Evolutionary conservation across 208 protist genomes (phyloP).

Genomic region (Leishmania tarentolae): DNA sequence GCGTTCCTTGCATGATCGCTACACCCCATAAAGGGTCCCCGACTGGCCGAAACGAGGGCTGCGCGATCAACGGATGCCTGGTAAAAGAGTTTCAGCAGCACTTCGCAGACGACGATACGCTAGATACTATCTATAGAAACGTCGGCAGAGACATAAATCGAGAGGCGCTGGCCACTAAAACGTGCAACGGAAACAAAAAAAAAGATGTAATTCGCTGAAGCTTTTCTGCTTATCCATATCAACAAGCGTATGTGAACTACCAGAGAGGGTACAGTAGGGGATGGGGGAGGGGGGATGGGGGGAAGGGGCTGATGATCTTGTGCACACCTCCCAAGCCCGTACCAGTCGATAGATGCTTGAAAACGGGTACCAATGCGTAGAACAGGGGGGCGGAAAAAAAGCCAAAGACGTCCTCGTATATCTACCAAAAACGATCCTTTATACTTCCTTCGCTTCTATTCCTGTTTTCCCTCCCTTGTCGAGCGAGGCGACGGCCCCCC

Average conservation of each 20-base stretch:
- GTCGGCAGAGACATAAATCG: background rate
- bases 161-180: too few species aligned
- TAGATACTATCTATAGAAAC: background rate
- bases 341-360: background rate
- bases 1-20: background rate
- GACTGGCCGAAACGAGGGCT: background rate
- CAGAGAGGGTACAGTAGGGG: too few species aligned
- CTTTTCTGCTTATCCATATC: background rate
- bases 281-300: background rate
- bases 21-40: background rate
- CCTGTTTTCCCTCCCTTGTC: too few species aligned
- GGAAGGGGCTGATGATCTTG: background rate
- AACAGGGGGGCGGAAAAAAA: too few species aligned
- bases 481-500: too few species aligned
- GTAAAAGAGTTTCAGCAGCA: background rate
- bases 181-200: background rate
- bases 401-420: background rate
- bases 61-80: background rate
- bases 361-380: too few species aligned
- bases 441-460: too few species aligned
- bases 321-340: background rate
- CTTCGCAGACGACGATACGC: background rate
- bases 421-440: background rate
- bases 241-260: background rate
- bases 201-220: background rate